Conservation (phyloP, 345 rosid genomes). For the Populus simonii region DNA sequence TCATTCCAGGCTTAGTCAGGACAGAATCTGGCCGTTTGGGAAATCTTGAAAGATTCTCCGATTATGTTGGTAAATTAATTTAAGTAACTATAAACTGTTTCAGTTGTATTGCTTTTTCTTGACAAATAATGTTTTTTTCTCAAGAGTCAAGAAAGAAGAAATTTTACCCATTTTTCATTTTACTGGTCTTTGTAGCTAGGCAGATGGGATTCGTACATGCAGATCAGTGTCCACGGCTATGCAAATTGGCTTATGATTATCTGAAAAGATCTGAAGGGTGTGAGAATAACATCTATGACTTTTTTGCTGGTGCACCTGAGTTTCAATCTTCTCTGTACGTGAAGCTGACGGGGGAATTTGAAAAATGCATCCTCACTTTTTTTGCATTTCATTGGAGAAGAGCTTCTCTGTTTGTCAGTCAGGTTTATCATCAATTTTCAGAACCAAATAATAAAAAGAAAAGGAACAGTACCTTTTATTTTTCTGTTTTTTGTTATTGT, state of each 20-base stretch:
- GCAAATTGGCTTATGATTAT: constrained; percentile 85
- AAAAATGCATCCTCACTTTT: constrained; percentile 85
- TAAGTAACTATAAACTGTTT: not conserved
- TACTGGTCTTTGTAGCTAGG: constrained; percentile 47
- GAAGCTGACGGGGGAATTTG: constrained; percentile 88
- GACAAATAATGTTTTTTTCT: not conserved
- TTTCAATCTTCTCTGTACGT: constrained; percentile 67
- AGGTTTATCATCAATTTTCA: constrained; percentile 36
- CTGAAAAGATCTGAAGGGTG: constrained; percentile 58
- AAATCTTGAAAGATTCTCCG: constrained; percentile 78
- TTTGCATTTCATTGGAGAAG: constrained; percentile 86
- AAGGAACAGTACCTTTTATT: too few relatives aligned
- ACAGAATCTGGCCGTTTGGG: constrained; percentile 49
- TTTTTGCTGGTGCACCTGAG: constrained; percentile 50
- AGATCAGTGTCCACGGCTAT: constrained; percentile 72
- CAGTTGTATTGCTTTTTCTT: not conserved
- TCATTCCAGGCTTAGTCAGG: constrained; percentile 45
- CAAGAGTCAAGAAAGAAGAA: not conserved
- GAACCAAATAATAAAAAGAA: not conserved
- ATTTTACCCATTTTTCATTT: too few relatives aligned
- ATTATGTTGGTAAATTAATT: constrained; percentile 64
- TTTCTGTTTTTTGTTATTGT: not conserved
- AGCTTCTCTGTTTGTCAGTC: constrained; percentile 67
- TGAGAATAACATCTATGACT: constrained; percentile 69
- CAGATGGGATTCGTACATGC: constrained; percentile 79